Evolutionary conservation across 441 rosid genomes (phyloP).

Genomic region (Erodium moschatum): DNA sequence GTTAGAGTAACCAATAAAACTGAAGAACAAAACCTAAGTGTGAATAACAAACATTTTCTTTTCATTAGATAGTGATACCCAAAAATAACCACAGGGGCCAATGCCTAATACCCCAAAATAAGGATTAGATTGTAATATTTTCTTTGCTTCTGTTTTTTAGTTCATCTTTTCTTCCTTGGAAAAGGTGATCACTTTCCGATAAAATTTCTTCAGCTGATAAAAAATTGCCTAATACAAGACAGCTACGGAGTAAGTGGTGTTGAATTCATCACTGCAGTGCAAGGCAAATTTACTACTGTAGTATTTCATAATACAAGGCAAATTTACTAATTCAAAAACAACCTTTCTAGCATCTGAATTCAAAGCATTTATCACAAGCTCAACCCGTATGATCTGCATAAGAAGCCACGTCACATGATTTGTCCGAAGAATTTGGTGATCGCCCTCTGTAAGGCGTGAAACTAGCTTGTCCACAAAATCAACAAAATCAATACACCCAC

Average conservation of each 20-base stretch:
- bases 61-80: neutral
- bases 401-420: conserved; percentile 98
- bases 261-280: neutral
- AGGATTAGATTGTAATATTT: too few relatives aligned
- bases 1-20: conserved; percentile 15
- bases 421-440: conserved; percentile 74
- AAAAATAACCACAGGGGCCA: neutral
- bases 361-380: conserved; percentile 74
- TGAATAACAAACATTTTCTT: neutral
- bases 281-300: conserved; percentile 9
- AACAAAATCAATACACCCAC: conserved; percentile 88
- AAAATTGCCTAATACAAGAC: neutral
- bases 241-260: neutral
- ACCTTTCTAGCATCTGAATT: conserved; percentile 80
- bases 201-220: too few relatives aligned
- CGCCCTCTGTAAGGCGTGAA: conserved; percentile 56
- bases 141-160: too few relatives aligned
- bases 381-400: conserved; percentile 78
- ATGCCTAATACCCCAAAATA: neutral
- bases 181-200: too few relatives aligned
- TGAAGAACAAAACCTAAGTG: neutral
- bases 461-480: conserved; percentile 93
- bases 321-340: conserved; percentile 14
- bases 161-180: too few relatives aligned
- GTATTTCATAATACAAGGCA: neutral